Evolutionary conservation across 2,329 filamentous ascomycete genomes (phyloP).

Genomic region (Pyrenochaeta sp.): DNA sequence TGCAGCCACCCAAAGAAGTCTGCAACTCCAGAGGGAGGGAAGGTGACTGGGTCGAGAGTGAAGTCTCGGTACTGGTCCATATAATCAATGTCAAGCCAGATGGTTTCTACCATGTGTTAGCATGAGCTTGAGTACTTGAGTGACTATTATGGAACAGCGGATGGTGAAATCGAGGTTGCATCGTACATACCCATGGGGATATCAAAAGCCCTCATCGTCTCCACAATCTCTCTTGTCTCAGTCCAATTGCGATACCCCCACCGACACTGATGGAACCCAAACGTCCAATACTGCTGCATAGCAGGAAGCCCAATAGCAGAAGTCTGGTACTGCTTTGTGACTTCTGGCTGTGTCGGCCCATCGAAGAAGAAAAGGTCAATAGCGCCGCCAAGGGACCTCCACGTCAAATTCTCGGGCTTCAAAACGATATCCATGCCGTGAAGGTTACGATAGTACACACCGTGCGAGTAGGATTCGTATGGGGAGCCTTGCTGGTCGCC

Average conservation of each 20-base stretch:
- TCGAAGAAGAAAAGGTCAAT: conserved; percentile 83
- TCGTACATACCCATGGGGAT: conserved; percentile 58
- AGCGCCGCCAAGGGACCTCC: conserved; percentile 77
- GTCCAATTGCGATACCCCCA: conserved; percentile 84
- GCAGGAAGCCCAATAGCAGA: conserved; percentile 74
- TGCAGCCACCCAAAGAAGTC: conserved; percentile 64
- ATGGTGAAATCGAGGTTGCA: not conserved
- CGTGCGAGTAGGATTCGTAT: conserved; percentile 76
- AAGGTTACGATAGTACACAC: conserved; percentile 78
- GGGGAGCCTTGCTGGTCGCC: conserved; percentile 49
- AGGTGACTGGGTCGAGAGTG: conserved; percentile 63
- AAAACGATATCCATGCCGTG: conserved; percentile 79
- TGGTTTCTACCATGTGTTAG: conserved; percentile 34
- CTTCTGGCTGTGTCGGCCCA: conserved; percentile 72
- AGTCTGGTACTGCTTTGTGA: conserved; percentile 74
- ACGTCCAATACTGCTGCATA: conserved; percentile 80
- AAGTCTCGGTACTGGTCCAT: conserved; percentile 63
- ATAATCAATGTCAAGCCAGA: conserved; percentile 58
- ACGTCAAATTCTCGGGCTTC: conserved; percentile 70
- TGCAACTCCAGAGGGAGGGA: conserved; percentile 58
- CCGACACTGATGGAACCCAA: conserved; percentile 84
- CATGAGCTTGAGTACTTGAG: no score
- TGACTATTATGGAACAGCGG: not conserved
- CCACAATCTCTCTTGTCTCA: conserved; percentile 66
- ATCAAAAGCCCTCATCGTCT: conserved; percentile 62